Evolutionary conservation across 2,329 filamentous ascomycete species (phyloP).

Genomic region (Stachybotrys chartarum): DNA sequence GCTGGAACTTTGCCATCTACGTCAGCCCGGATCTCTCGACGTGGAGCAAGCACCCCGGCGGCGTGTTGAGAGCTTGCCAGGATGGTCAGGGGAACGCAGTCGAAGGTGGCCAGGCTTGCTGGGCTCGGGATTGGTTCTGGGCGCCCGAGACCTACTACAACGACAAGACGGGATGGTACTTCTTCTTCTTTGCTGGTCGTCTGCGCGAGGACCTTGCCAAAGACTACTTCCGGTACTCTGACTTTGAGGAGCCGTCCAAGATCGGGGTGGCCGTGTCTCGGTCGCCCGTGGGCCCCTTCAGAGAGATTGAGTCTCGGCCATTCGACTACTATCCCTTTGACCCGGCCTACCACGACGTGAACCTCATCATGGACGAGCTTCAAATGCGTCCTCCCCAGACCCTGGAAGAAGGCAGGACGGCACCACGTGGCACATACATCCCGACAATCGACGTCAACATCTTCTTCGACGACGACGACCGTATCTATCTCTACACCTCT

Average conservation of each 20-base stretch:
- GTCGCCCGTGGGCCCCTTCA: constrained; percentile 23
- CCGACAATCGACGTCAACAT: constrained; percentile 38
- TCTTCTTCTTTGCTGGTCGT: constrained; percentile 27
- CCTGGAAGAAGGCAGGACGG: constrained; percentile 15
- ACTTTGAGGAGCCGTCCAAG: constrained; percentile 27
- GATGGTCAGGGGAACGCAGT: constrained; percentile 19
- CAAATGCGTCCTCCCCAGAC: constrained; percentile 24
- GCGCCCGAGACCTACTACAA: constrained; percentile 28
- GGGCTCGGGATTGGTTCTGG: constrained; percentile 28
- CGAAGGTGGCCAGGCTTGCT: constrained; percentile 24
- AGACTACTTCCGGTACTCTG: constrained; percentile 24
- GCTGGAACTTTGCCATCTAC: constrained; percentile 25
- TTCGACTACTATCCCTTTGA: constrained; percentile 28
- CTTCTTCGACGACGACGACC: constrained; percentile 33
- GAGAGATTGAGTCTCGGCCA: constrained; percentile 21
- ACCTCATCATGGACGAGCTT: constrained; percentile 27
- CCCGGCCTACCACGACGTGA: constrained; percentile 25
- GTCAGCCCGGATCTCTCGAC: constrained; percentile 27
- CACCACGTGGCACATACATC: constrained; percentile 26
- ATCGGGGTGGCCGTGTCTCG: constrained; percentile 26
- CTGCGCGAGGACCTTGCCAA: constrained; percentile 22
- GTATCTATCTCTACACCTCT: constrained; percentile 26
- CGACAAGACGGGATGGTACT: constrained; percentile 27
- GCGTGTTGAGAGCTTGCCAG: constrained; percentile 23
- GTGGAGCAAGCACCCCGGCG: constrained; percentile 23